Percentiles rank a stretch among this genome's conserved stretches.
Conservation (phyloP, 2,329 filamentous ascomycete genomes). For the Hyphodiscus sp. region DNA sequence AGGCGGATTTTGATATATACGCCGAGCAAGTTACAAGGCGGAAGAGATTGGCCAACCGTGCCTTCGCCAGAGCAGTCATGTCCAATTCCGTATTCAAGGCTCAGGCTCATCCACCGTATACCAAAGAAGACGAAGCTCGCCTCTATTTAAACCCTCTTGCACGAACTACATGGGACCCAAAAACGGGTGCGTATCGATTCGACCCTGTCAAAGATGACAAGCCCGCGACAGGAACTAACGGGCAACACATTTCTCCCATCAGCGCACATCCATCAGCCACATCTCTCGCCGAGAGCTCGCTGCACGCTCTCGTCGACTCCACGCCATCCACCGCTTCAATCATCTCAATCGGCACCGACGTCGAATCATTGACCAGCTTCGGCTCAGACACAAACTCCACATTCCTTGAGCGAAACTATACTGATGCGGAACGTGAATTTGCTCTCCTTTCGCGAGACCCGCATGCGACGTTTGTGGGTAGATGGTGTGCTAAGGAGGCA, state of each 20-base stretch:
- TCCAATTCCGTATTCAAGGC: neutral
- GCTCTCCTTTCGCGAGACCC: constrained; percentile 70
- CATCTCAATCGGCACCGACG: neutral
- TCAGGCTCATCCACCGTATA: neutral
- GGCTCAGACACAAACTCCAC: constrained; percentile 58
- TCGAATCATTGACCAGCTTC: neutral
- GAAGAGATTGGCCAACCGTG: neutral
- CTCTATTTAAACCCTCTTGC: neutral
- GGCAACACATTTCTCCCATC: too few species aligned
- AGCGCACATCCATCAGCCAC: neutral
- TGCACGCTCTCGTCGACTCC: neutral
- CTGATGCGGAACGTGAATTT: constrained; percentile 70
- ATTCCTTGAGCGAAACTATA: constrained; percentile 92
- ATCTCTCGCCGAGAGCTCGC: neutral
- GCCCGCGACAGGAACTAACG: too few species aligned
- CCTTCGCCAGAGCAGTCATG: neutral
- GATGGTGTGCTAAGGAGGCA: constrained; percentile 94
- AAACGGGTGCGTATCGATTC: neutral
- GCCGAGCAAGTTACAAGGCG: constrained; percentile 34
- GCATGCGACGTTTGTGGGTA: constrained; percentile 81
- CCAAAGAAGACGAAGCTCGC: neutral
- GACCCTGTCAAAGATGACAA: neutral
- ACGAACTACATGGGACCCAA: neutral
- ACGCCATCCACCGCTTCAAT: neutral
- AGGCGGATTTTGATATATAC: constrained; percentile 67